Conservation (phyloP, 805 yeast genomes). For the Ogataea salicorniae region DNA sequence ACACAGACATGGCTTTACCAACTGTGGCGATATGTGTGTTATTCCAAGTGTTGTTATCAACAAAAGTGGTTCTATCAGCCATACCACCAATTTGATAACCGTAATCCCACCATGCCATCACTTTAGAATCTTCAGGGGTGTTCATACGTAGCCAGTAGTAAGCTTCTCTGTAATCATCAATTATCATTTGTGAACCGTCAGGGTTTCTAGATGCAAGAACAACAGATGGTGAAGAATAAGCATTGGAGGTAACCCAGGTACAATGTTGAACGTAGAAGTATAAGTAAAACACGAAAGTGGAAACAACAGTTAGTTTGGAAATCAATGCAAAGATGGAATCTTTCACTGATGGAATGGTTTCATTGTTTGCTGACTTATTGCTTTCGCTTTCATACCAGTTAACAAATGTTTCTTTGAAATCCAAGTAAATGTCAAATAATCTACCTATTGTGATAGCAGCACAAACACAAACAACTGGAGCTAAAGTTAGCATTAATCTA, state of each 20-base stretch:
- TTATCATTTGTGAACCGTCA: slow-evolving; percentile 79
- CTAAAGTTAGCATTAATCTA: slow-evolving; percentile 91
- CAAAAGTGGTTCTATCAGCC: slow-evolving; percentile 98
- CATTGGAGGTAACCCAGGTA: slow-evolving; percentile 94
- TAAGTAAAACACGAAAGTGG: slow-evolving; percentile 69
- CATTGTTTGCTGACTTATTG: slow-evolving; percentile 5
- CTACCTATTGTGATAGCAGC: slow-evolving; percentile 87
- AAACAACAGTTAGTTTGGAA: slow-evolving; percentile 58
- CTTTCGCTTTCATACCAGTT: slow-evolving; percentile 5
- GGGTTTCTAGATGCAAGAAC: slow-evolving; percentile 79
- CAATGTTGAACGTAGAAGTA: slow-evolving; percentile 85
- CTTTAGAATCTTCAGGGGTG: slow-evolving; percentile 91
- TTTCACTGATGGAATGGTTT: slow-evolving; percentile 9
- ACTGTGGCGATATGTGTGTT: slow-evolving; percentile 99
- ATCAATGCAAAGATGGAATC: slow-evolving; percentile 31
- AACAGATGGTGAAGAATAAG: slow-evolving; percentile 97
- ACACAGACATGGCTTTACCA: slow-evolving; percentile 94
- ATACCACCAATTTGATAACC: slow-evolving; percentile 99
- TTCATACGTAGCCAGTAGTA: slow-evolving; percentile 99
- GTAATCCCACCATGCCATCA: slow-evolving; percentile 99
- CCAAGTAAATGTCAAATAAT: slow-evolving; percentile 75
- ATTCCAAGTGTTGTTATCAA: slow-evolving; percentile 99
- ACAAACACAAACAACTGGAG: slow-evolving; percentile 92
- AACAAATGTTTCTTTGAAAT: slow-evolving; percentile 36
- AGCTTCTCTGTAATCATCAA: slow-evolving; percentile 98